phyloP scores from a whole-genome alignment of 805 yeast genomes.

The Hemisphaericaspora nanyangensis region DNA sequence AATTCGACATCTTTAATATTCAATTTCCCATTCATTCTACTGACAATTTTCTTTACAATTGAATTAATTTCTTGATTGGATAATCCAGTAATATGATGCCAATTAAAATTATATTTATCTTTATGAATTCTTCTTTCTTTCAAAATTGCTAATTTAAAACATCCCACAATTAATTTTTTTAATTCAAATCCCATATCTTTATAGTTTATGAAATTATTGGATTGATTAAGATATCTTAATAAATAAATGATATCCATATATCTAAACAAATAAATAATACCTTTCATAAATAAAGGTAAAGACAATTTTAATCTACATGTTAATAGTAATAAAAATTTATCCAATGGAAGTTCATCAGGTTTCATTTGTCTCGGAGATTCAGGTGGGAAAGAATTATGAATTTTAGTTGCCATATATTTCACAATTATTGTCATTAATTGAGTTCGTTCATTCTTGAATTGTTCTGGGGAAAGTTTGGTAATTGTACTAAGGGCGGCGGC shows the following conservation, averaged over 20 bases:
- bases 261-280: slow-evolving; percentile 40
- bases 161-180: slow-evolving; percentile 39
- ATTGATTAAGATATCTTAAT: slow-evolving; percentile 42
- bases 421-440: slow-evolving; percentile 41
- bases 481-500: not conserved
- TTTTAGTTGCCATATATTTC: slow-evolving; percentile 40
- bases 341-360: slow-evolving; percentile 33
- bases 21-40: slow-evolving; percentile 39
- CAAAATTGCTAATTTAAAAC: slow-evolving; percentile 36
- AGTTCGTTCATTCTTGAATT: slow-evolving; percentile 28
- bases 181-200: slow-evolving; percentile 42
- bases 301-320: slow-evolving; percentile 34
- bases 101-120: slow-evolving; percentile 16
- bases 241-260: slow-evolving; percentile 45
- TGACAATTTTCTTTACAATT: slow-evolving; percentile 32
- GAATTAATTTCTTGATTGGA: slow-evolving; percentile 30
- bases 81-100: slow-evolving; percentile 37
- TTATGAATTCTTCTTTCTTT: slow-evolving; percentile 20
- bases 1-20: slow-evolving; percentile 35
- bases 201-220: slow-evolving; percentile 41
- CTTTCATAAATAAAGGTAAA: slow-evolving; percentile 35
- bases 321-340: slow-evolving; percentile 35
- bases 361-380: slow-evolving; percentile 21
- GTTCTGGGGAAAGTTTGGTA: slow-evolving; percentile 13
- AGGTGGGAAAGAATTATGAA: slow-evolving; percentile 42